Conservation (phyloP, 176 grass and related monocot genomes). For the Tillandsia fasciculata region DNA sequence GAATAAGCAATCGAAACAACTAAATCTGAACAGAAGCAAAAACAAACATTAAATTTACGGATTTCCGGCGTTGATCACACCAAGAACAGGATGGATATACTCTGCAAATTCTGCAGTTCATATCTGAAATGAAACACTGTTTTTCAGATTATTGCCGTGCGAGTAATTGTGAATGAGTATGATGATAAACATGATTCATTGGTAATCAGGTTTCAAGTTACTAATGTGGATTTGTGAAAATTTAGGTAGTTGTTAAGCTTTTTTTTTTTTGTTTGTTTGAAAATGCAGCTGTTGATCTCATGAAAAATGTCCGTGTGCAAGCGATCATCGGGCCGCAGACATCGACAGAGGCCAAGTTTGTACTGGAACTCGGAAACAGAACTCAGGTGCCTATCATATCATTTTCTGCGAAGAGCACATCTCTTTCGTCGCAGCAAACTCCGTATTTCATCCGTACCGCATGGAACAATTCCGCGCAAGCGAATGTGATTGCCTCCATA, state of each 20-base stretch:
- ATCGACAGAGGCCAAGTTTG: conserved; percentile 52
- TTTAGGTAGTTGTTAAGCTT: not conserved
- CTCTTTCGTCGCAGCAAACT: conserved; percentile 22
- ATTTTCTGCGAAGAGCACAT: conserved; percentile 37
- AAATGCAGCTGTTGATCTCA: conserved; percentile 54
- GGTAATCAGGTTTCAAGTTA: not conserved
- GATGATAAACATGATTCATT: too few relatives aligned
- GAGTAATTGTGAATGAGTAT: too few relatives aligned
- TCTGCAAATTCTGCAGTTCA: too few relatives aligned
- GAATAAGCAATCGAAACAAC: too few relatives aligned
- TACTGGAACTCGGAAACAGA: conserved; percentile 58
- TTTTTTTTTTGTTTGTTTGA: not conserved
- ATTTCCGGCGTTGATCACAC: too few relatives aligned
- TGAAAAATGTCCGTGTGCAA: conserved; percentile 63
- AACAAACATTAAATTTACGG: too few relatives aligned
- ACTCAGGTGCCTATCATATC: conserved; percentile 56
- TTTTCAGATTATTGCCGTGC: too few relatives aligned
- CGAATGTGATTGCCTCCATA: conserved; percentile 43
- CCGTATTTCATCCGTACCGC: conserved; percentile 58
- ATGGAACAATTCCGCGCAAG: conserved; percentile 65
- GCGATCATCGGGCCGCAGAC: conserved; percentile 65
- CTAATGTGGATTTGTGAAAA: not conserved
- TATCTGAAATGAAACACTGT: too few relatives aligned
- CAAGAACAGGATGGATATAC: too few relatives aligned
- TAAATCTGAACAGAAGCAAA: too few relatives aligned